A percentile compares a stretch with the other conserved stretches of the same genome.
Evolutionary conservation across 192 early-diverging fungal species (phyloP).

Genomic region (Umbelopsis sp.): DNA sequence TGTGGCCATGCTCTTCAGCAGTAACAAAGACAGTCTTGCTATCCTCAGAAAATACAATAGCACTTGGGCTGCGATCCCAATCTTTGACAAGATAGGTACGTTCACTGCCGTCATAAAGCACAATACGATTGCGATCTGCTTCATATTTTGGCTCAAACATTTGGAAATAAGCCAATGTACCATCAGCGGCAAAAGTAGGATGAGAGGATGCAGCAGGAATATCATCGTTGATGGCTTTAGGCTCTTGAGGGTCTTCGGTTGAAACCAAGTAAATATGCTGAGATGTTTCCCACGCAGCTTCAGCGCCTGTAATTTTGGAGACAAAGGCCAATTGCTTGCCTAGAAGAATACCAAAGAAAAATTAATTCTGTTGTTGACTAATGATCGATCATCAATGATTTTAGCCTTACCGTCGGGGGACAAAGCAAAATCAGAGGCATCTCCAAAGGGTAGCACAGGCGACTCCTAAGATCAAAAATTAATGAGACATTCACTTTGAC

Average conservation of each 20-base stretch:
- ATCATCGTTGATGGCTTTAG: slow-evolving; percentile 49
- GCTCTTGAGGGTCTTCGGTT: slow-evolving; percentile 47
- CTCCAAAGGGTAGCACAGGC: slow-evolving; percentile 58
- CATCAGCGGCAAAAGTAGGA: slow-evolving; percentile 69
- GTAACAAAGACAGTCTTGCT: slow-evolving; percentile 56
- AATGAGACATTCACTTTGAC: slow-evolving; percentile 21
- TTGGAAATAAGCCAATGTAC: slow-evolving; percentile 74
- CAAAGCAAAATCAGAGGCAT: slow-evolving; percentile 63
- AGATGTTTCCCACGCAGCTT: slow-evolving; percentile 80
- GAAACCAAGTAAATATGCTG: slow-evolving; percentile 69
- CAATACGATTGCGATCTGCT: slow-evolving; percentile 75
- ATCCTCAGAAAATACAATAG: slow-evolving; percentile 64
- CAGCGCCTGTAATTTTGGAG: slow-evolving; percentile 61
- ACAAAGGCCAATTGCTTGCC: slow-evolving; percentile 66
- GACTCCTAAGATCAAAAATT: slow-evolving; percentile 30
- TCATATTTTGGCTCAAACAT: slow-evolving; percentile 75
- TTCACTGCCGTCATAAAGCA: slow-evolving; percentile 51
- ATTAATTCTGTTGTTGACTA: neutral
- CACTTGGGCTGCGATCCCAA: slow-evolving; percentile 67
- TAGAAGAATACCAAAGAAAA: neutral
- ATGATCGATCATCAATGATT: neutral
- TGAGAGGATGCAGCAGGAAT: slow-evolving; percentile 60
- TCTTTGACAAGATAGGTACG: slow-evolving; percentile 48
- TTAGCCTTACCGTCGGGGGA: slow-evolving; percentile 58
- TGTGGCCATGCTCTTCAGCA: slow-evolving; percentile 68